Conservation (phyloP, 768 basidiomycete genomes). For the Glaciozyma martinii region DNA sequence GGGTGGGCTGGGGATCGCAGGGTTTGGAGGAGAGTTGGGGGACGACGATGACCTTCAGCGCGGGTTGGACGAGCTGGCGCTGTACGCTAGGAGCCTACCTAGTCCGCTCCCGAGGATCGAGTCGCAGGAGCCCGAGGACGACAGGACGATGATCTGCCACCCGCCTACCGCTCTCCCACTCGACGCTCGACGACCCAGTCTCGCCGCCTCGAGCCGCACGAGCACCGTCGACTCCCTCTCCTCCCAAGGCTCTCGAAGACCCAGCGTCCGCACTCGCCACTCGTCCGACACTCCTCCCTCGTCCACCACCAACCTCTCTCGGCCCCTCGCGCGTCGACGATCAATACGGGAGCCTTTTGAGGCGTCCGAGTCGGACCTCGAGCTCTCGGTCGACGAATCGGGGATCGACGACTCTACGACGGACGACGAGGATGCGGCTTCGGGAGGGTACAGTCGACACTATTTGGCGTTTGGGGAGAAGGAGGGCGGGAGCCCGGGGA, state of each 20-base stretch:
- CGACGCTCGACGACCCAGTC: background rate
- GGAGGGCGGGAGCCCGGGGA: background rate
- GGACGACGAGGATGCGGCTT: conserved; percentile 46
- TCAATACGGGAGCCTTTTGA: background rate
- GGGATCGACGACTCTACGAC: conserved; percentile 39
- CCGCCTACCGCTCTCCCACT: background rate
- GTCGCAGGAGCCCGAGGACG: background rate
- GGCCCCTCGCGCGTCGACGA: background rate
- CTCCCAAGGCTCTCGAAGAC: no score
- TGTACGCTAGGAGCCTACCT: conserved; percentile 15
- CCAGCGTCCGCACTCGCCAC: no score
- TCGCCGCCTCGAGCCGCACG: conserved; percentile 3
- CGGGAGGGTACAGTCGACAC: conserved; percentile 35
- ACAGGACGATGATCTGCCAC: background rate
- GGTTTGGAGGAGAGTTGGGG: background rate
- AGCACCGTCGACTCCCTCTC: no score
- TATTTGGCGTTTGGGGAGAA: background rate
- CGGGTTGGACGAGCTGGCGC: conserved; percentile 12
- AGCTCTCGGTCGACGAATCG: conserved; percentile 39
- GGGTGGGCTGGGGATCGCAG: conserved; percentile 14
- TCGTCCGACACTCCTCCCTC: background rate
- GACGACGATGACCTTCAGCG: conserved; percentile 19
- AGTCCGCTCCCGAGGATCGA: conserved; percentile 8
- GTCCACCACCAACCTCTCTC: background rate
- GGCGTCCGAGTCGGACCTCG: conserved; percentile 28